Evolutionary conservation across 306 rosid genomes (phyloP), one percentile per base, ranked within the genome.

Genomic region (Cicer cuneatum): DNA sequence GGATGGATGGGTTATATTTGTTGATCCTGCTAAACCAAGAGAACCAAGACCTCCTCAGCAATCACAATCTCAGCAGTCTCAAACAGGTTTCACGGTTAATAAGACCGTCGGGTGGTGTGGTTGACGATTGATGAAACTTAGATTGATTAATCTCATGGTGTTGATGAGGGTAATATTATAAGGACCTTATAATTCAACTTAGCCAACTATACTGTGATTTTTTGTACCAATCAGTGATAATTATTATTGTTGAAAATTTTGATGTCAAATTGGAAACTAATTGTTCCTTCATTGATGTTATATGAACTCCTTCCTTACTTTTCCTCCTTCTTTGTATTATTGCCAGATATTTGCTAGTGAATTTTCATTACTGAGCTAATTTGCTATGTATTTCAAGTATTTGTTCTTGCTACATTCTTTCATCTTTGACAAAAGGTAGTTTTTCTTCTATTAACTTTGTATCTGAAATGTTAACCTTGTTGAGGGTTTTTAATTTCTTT

Each of bases 1-100:
- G 80, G 98, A 94, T 79, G 98, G 97, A 18, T 94, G 98, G 97
- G 96, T 91, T 79, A 93, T 93, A 71, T 93, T 93, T 69, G 97
- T 91, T 39, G 98, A 91, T 74, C 97, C 98, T 54, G 98, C 97
- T 70, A 94, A 90, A 37, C 94, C 97, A 49, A 90, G 86, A 78
- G 93, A 89, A 77, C 63, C 86, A 0, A 87, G 88, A 74, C 89
- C 92, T 47, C 91, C 95, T 59, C 96, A 74, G 77, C 96, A 82
- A 73, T 84, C 86, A 49, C 85, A 80, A 62, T 53, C 89, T 21
- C 85, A 84, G 63, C 29, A 89, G 67, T 82, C 98, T 15, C 87
- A 81, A 63, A 29, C 83, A 0, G 97, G 98, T 14, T 89, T 85
- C 82, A 87, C 90, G 11, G 85, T 90, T 18, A 88, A 93, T 85